Evolutionary conservation across 2,329 filamentous ascomycete genomes (phyloP), one percentile per base, ranked within the genome.

Genomic region (Graphilbum fragrans): DNA sequence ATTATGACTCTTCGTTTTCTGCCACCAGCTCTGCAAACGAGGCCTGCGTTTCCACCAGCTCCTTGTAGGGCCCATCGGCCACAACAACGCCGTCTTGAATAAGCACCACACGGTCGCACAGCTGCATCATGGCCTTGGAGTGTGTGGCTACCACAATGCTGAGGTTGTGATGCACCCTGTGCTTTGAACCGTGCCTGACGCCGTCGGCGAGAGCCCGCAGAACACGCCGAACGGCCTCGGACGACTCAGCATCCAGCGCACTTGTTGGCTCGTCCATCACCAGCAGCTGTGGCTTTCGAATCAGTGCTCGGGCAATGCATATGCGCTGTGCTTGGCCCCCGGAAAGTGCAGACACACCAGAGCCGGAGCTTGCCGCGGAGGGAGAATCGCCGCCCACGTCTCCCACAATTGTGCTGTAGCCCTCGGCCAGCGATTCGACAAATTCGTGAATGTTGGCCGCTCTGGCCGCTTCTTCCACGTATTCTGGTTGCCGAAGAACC

Each of bases 181-280:
- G n/a, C 5, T 6, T 17, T 16, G 5, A 5, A 17, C 17, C 32
- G 17, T 5, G 14, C n/a, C 17, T 17, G 32, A 6, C 4, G 32
- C 11, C 12, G 23, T 32, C 34, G 3, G 33, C 44, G 2, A 48
- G 20, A 10, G 9, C 10, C 3, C 45, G 43, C 27, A 52, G 17
- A 4, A 46, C 44, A 9, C 70, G 60, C 12, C 82, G 66, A 4
- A 95, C 71, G 2, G 70, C 60, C 3, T 69, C 69, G 0, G 84
- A 79, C 32, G 72, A 80, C 49, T 80, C 73, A 0, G 70, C 67
- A 53, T 95, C 88, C 0, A 96, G 65, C 1, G 82, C 81, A 21
- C 79, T 84, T 0, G 88, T 95, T 1, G 87, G 85, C 61, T 95
- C 88, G 52, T 96, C 90, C 2, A 95, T 63, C 2, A 95, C 71